Percentiles rank a stretch among this genome's conserved stretches.
phyloP scores from a whole-genome alignment of 306 rosid species.

The Trifolium repens region DNA sequence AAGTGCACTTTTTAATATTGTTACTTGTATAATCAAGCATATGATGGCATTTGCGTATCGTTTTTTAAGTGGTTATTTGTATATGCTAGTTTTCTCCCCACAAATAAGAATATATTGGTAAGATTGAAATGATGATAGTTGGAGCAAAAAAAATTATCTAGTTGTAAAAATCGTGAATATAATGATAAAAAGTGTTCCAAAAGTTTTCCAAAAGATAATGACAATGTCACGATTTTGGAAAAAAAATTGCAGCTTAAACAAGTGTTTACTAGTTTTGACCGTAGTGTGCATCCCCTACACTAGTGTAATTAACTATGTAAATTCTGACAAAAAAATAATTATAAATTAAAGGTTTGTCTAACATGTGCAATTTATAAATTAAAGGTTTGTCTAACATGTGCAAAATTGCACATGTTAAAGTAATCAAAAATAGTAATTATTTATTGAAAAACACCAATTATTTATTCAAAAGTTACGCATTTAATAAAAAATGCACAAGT shows the following conservation, averaged over 20 bases:
- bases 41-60: not conserved
- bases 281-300: no score
- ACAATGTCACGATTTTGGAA: not conserved
- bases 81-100: not conserved
- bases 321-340: no score
- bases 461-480: no score
- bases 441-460: no score
- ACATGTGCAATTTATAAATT: no score
- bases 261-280: no score
- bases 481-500: no score
- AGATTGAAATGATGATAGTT: not conserved
- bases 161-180: slow-evolving; percentile 16
- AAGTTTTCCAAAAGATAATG: not conserved
- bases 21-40: not conserved
- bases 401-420: no score
- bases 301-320: no score
- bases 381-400: no score
- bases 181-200: slow-evolving; percentile 11
- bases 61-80: slow-evolving; percentile 13
- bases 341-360: no score
- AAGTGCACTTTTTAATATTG: not conserved
- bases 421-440: no score
- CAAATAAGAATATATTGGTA: not conserved
- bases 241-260: not conserved
- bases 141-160: slow-evolving; percentile 20